Evolutionary conservation across 306 rosid genomes (phyloP).

Genomic region (Gastrolobium villosum): DNA sequence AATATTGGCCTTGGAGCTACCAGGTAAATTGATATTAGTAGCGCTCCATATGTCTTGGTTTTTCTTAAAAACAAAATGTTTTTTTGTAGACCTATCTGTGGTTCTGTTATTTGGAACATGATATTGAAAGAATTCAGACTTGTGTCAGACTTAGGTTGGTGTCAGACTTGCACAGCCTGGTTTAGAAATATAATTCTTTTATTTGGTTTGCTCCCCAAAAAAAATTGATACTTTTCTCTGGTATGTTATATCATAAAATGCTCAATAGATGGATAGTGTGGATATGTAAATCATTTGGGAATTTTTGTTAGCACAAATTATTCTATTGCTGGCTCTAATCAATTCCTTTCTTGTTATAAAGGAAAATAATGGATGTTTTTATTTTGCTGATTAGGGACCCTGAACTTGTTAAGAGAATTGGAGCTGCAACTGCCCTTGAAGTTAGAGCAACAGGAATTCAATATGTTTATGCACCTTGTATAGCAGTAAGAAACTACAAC

Average conservation of each 20-base stretch:
- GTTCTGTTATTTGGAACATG: neutral
- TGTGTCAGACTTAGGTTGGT: neutral
- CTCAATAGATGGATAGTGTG: neutral
- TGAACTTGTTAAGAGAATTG: constrained; percentile 60
- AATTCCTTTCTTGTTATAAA: neutral
- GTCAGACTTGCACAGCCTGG: neutral
- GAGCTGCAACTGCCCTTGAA: constrained; percentile 68
- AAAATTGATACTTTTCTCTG: neutral
- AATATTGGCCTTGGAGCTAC: constrained; percentile 69
- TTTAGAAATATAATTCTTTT: neutral
- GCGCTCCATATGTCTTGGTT: neutral
- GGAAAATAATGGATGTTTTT: neutral
- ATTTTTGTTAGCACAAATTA: neutral
- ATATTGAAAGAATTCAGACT: constrained; percentile 11
- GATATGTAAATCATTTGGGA: neutral
- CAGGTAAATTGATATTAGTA: constrained; percentile 46
- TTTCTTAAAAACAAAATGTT: neutral
- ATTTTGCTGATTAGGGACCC: constrained; percentile 55
- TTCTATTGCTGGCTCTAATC: constrained; percentile 18
- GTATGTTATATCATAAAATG: neutral
- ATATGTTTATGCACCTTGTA: constrained; percentile 59
- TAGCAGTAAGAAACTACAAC: constrained; percentile 53
- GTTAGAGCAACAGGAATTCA: constrained; percentile 67
- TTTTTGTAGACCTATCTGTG: neutral
- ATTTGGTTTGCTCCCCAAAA: neutral